Evolutionary conservation across 2,329 filamentous ascomycete genomes (phyloP), one percentile per base, ranked within the genome.

Genomic region (Colletotrichum sp.): DNA sequence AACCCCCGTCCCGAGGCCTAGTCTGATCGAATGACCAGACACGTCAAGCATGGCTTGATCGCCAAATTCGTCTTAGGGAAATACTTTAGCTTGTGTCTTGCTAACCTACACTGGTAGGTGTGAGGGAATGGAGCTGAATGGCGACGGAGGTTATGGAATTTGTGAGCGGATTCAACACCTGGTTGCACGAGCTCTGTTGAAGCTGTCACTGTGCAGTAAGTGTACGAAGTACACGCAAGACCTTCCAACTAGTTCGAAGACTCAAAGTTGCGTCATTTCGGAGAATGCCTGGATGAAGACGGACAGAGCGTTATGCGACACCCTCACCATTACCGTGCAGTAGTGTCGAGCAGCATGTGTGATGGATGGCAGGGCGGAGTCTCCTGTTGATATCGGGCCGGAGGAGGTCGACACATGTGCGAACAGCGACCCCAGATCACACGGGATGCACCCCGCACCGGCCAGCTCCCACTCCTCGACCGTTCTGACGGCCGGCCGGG

Each of bases 361-460:
- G 28, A 76, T 69, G 52, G 58, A 69, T 66, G 73, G 30, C 28
- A 75, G 9, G 70, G 70, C 73, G 73, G 73, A 76, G 73, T 76
- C 73, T 76, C 70, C 73, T 76, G 73, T 76, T 73, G 65, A 76
- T 69, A 73, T 76, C 70, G 73, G 73, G 34, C 73, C 73, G 73
- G 70, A 65, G 55, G 48, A 73, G 26, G 32, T 21, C 36, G 36
- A 55, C 64, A 69, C 28, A 36, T 38, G 68, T 69, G 48, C 73
- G 56, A 76, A 68, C 34, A 73, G 65, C 58, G 73, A 73, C 73
- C 73, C 73, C 73, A 68, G 73, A 75, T 75, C 73, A 73, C 70
- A 73, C 70, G 62, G 43, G 70, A 62, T 75, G 73, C 73, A 75
- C 73, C 73, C 73, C 73, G 58, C 73, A 76, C 58, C 70, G 62